Evolutionary conservation across 2,329 filamentous ascomycete species (phyloP).

Genomic region (Neoascochyta sp.): DNA sequence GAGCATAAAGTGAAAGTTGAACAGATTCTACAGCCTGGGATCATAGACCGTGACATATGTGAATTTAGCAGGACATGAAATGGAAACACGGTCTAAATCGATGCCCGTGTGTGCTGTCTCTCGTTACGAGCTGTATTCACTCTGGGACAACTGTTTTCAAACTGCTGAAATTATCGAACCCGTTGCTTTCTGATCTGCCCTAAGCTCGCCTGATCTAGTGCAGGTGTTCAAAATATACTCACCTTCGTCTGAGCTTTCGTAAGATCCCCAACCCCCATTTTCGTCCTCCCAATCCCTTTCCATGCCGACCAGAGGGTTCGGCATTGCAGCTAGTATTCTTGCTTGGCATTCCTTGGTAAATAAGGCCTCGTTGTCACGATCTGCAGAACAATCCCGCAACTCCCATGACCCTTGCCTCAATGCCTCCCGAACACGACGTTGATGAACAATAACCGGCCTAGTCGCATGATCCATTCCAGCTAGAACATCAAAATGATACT

Average conservation of each 20-base stretch:
- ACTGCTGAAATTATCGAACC: too few species aligned
- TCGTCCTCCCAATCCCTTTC: conserved; percentile 2
- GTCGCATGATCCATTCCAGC: conserved; percentile 7
- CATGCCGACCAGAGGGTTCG: conserved; percentile 2
- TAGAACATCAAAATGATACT: conserved; percentile 9
- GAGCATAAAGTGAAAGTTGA: too few species aligned
- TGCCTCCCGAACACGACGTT: conserved; percentile 6
- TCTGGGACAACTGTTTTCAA: too few species aligned
- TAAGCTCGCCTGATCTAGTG: too few species aligned
- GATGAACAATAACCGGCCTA: conserved; percentile 5
- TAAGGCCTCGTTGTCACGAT: conserved; percentile 4
- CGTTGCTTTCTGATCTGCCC: too few species aligned
- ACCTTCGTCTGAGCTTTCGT: conserved; percentile 1
- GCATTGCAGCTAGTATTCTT: conserved; percentile 5
- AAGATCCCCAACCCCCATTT: conserved; percentile 3
- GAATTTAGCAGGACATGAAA: too few species aligned
- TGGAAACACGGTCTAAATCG: too few species aligned
- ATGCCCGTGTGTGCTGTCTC: too few species aligned
- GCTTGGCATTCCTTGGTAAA: conserved; percentile 3
- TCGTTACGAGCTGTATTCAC: too few species aligned
- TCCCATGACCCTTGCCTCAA: conserved; percentile 2
- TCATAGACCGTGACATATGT: too few species aligned
- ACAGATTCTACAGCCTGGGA: too few species aligned
- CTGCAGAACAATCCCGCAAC: conserved; percentile 7
- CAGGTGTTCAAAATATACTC: too few species aligned